Evolutionary conservation across 176 grass and related monocot species (phyloP).

Genomic region (Cocos nucifera): DNA sequence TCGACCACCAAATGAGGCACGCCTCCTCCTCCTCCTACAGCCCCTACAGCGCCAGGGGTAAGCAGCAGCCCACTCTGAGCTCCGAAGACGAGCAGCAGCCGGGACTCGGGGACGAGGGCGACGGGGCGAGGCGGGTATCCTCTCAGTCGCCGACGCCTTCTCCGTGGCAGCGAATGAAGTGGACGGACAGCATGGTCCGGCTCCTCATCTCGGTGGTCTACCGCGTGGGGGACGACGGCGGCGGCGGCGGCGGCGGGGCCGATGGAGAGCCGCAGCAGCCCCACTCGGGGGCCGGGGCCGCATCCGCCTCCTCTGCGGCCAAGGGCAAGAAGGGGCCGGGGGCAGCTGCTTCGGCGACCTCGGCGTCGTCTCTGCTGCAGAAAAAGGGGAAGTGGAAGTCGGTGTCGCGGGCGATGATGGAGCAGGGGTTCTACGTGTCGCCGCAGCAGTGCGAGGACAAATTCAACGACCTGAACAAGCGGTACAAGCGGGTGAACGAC

Average conservation of each 20-base stretch:
- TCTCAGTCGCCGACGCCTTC: constrained; percentile 12
- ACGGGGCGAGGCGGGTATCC: constrained; percentile 5
- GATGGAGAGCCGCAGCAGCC: not conserved
- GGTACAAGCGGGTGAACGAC: constrained; percentile 90
- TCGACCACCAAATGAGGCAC: not conserved
- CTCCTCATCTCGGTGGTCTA: constrained; percentile 81
- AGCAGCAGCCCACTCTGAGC: constrained; percentile 8
- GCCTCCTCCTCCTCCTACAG: not conserved
- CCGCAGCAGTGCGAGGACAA: constrained; percentile 99
- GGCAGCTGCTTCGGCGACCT: constrained; percentile 7
- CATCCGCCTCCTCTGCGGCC: not conserved
- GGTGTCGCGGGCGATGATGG: constrained; percentile 74
- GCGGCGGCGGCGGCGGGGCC: constrained; percentile 21
- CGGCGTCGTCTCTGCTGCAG: constrained; percentile 27
- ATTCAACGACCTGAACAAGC: constrained; percentile 98
- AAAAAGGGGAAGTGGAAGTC: constrained; percentile 99
- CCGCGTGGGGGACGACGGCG: constrained; percentile 58
- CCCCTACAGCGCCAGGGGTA: not conserved
- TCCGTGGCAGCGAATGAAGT: constrained; percentile 92
- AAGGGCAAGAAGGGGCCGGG: constrained; percentile 18
- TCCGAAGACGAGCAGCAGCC: constrained; percentile 29
- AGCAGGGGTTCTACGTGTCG: constrained; percentile 56
- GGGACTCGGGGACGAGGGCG: constrained; percentile 18
- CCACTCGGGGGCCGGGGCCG: too few species aligned
- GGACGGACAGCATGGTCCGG: constrained; percentile 83